Evolutionary conservation across 2,329 filamentous ascomycete genomes (phyloP).

Genomic region (Talaromyces sp.): DNA sequence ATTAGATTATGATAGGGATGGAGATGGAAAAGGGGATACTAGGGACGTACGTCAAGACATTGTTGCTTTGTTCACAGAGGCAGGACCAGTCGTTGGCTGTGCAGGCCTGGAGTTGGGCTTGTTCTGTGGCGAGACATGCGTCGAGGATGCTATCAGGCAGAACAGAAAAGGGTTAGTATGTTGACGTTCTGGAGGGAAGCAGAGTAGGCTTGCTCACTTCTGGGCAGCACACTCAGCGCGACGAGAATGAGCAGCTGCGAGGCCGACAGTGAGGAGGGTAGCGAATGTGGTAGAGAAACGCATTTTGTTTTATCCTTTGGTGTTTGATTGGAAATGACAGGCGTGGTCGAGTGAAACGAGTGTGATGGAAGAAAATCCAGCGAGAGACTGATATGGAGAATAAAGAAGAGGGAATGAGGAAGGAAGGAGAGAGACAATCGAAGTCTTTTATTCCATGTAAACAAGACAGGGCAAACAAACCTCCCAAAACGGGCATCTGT

Average conservation of each 20-base stretch:
- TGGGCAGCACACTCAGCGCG: conserved; percentile 18
- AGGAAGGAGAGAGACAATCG: neutral
- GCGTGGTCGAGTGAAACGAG: neutral
- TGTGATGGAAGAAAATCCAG: neutral
- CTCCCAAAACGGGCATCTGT: neutral
- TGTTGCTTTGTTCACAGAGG: conserved; percentile 53
- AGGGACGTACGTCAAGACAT: conserved; percentile 44
- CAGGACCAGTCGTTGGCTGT: conserved; percentile 50
- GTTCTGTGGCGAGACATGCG: conserved; percentile 41
- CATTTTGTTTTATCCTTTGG: conserved; percentile 14
- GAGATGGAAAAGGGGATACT: neutral
- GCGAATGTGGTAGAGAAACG: conserved; percentile 14
- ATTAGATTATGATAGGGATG: conserved; percentile 16
- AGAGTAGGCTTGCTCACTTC: conserved; percentile 14
- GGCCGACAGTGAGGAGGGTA: conserved; percentile 16
- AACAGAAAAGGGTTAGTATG: neutral
- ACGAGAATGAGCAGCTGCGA: conserved; percentile 14
- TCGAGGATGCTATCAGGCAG: conserved; percentile 44
- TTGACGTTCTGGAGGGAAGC: neutral
- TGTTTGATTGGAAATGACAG: neutral
- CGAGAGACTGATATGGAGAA: neutral
- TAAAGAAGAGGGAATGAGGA: neutral
- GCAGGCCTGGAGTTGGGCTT: conserved; percentile 42
- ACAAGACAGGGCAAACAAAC: neutral
- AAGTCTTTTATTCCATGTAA: neutral